A percentile compares a stretch with the other conserved stretches of the same genome.
These are phyloP conservation scores for Scheffersomyces quercinus DNA, from an alignment of 1,139 yeast species.

Conservation along the genomic window DNA sequence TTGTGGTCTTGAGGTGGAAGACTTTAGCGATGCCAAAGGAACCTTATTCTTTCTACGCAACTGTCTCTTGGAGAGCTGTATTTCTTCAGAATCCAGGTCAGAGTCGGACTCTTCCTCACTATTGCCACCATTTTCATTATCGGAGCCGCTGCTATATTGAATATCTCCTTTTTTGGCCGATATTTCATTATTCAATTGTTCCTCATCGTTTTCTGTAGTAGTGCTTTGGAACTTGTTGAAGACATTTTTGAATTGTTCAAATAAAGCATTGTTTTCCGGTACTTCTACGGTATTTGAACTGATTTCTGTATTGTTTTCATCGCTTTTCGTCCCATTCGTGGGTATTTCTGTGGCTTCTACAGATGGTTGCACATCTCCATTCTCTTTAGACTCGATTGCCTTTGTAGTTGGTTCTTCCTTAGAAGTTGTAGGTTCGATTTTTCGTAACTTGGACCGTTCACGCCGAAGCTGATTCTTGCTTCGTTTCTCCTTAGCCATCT, in stretches of 20 bases:
- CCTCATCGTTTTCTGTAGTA: conserved; percentile 24
- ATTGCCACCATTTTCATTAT: conserved; percentile 9
- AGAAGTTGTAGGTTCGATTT: conserved; percentile 17
- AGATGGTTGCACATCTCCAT: too few relatives aligned
- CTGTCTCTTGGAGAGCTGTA: conserved; percentile 41
- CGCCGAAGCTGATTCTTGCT: conserved; percentile 66
- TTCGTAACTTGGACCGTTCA: conserved; percentile 56
- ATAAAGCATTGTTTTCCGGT: conserved; percentile 28
- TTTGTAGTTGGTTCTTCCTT: too few relatives aligned
- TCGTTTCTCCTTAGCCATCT: conserved; percentile 31
- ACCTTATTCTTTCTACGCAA: conserved; percentile 54
- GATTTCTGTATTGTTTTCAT: too few relatives aligned
- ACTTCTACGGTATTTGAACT: conserved; percentile 1
- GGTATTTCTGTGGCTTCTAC: too few relatives aligned
- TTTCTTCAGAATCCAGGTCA: conserved; percentile 2
- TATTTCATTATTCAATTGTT: conserved; percentile 6
- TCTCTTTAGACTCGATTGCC: too few relatives aligned
- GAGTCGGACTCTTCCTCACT: conserved; percentile 10
- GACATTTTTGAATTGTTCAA: conserved; percentile 41
- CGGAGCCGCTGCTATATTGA: conserved; percentile 7
- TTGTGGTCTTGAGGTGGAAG: conserved; percentile 62
- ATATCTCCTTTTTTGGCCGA: background rate
- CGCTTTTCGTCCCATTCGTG: too few relatives aligned
- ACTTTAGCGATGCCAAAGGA: conserved; percentile 68
- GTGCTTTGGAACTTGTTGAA: conserved; percentile 41